phyloP scores from a whole-genome alignment of 805 yeast species.

The Candida andamanensis region DNA sequence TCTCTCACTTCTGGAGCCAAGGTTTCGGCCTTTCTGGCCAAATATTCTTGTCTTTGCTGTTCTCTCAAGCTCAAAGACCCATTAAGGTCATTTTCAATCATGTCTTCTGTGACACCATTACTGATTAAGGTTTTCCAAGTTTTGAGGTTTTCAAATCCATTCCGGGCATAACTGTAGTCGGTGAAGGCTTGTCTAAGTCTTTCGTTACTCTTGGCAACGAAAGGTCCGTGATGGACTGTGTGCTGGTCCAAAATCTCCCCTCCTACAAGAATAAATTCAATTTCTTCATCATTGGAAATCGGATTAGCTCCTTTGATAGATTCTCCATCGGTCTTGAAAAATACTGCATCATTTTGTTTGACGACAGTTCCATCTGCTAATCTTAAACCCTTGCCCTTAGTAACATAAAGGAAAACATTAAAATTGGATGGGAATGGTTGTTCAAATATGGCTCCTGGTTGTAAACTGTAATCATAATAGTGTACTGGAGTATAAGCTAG shows the following conservation, averaged over 20 bases:
- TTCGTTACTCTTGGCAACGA: conserved; percentile 68
- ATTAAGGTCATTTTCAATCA: conserved; percentile 34
- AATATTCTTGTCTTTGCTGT: conserved; percentile 12
- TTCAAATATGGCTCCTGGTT: conserved; percentile 58
- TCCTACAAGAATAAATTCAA: conserved; percentile 70
- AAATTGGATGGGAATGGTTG: conserved; percentile 58
- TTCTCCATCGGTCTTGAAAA: conserved; percentile 70
- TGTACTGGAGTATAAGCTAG: conserved; percentile 79
- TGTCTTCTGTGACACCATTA: conserved; percentile 38
- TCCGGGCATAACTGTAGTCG: conserved; percentile 64
- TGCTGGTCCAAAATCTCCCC: conserved; percentile 72
- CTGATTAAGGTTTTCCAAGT: conserved; percentile 52
- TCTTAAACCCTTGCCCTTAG: conserved; percentile 51
- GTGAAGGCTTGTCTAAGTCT: conserved; percentile 63
- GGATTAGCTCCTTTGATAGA: conserved; percentile 44
- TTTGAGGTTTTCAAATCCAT: conserved; percentile 65
- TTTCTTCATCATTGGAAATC: conserved; percentile 38
- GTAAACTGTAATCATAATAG: conserved; percentile 60
- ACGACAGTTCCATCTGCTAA: conserved; percentile 40
- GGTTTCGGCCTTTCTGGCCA: conserved; percentile 5
- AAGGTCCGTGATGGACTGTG: conserved; percentile 86
- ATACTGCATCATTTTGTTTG: conserved; percentile 47
- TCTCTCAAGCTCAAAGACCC: conserved; percentile 30
- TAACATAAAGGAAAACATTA: conserved; percentile 65
- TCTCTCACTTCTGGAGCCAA: conserved; percentile 2